These are phyloP conservation scores for Crithidia fasciculata DNA, from an alignment of 208 protist species.

Conservation along the genomic window DNA sequence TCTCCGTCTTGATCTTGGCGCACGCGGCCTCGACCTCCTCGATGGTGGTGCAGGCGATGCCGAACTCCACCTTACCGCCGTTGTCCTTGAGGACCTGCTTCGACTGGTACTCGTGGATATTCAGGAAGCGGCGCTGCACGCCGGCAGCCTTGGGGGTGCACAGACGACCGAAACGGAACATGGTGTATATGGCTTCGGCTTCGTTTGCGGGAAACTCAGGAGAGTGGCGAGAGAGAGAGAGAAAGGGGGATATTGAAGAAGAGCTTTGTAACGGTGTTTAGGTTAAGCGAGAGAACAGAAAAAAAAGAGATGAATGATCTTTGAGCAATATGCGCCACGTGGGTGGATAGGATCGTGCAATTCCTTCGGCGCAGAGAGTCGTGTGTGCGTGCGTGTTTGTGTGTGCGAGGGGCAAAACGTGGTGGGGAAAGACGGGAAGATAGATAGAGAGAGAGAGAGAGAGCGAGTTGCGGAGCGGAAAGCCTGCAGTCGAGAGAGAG, in stretches of 20 bases:
- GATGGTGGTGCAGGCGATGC: constrained; percentile 84
- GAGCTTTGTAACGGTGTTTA: not conserved
- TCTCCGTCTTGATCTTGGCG: constrained; percentile 87
- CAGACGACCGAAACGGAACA: constrained; percentile 80
- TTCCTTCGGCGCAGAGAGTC: constrained; percentile 3
- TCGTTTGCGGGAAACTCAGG: constrained; percentile 9
- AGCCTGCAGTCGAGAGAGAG: too few species aligned
- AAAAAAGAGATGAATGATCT: not conserved
- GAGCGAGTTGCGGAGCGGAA: too few species aligned
- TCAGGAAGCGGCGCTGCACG: constrained; percentile 88
- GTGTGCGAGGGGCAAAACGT: too few species aligned
- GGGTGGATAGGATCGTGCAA: constrained; percentile 2
- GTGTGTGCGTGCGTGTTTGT: not conserved
- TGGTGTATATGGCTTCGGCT: constrained; percentile 19
- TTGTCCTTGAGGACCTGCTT: constrained; percentile 92
- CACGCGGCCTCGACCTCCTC: constrained; percentile 91
- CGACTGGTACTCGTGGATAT: constrained; percentile 94
- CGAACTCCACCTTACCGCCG: constrained; percentile 92
- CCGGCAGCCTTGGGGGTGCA: constrained; percentile 56
- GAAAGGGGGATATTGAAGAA: not conserved
- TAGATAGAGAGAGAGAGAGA: not conserved
- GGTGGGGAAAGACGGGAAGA: not conserved
- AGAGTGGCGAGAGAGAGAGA: constrained; percentile 12
- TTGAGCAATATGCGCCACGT: constrained; percentile 8
- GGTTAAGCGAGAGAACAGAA: constrained; percentile 4